Evolutionary conservation across 2,329 filamentous ascomycete species (phyloP).

Genomic region (Lasiodiplodia theobromae): DNA sequence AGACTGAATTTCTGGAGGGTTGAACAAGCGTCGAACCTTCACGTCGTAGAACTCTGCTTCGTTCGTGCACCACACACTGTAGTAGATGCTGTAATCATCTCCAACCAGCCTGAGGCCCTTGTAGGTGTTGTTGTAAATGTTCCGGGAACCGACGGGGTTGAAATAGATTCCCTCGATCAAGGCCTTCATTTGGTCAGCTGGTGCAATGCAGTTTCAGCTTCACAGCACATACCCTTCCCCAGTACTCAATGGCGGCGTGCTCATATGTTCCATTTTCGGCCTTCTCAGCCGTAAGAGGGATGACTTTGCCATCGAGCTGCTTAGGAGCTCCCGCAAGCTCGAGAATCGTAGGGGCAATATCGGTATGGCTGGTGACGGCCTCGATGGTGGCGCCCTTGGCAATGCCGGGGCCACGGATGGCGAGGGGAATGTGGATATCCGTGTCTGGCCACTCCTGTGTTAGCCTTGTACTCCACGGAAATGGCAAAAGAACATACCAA

Average conservation of each 20-base stretch:
- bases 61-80: conserved; percentile 73
- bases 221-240: conserved; percentile 39
- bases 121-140: conserved; percentile 63
- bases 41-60: conserved; percentile 73
- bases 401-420: conserved; percentile 48
- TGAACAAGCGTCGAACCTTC: conserved; percentile 50
- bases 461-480: neutral
- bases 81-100: conserved; percentile 66
- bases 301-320: conserved; percentile 46
- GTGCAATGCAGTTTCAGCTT: too few species aligned
- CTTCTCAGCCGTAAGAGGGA: conserved; percentile 40
- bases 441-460: neutral
- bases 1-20: neutral
- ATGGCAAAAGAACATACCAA: conserved; percentile 38
- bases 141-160: conserved; percentile 6
- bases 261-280: conserved; percentile 36
- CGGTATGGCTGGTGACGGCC: conserved; percentile 49
- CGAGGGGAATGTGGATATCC: conserved; percentile 50
- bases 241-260: conserved; percentile 52
- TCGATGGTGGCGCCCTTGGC: conserved; percentile 38
- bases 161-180: conserved; percentile 19
- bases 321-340: conserved; percentile 38
- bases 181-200: neutral
- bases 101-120: conserved; percentile 65
- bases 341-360: conserved; percentile 50